Base-by-base conservation (phyloP, 2,329 filamentous ascomycete genomes). In the Aspergillus costaricaensis region DNA sequence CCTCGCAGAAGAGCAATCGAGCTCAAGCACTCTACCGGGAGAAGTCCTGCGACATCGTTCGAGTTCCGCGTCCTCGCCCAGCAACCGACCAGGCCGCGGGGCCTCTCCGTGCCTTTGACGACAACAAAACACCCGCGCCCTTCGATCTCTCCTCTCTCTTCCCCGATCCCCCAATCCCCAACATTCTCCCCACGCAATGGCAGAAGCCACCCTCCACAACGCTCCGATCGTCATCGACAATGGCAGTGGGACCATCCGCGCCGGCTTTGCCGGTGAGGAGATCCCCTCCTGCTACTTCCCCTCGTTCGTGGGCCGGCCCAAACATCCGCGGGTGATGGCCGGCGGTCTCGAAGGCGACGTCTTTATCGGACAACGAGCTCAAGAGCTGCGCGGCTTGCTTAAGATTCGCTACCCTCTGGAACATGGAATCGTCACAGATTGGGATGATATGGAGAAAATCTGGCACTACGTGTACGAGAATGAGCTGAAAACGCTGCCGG, bases 371-470 rank as follows among this genome's bases (percentile, higher is more conserved):
- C 89, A 93, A 70, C 89, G 92, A 76, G 93, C 94, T 61, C 91
- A 92, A 69, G 93, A 98, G 74, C 84, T 96, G 72, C 88, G 94
- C 72, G 95, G 95, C 3, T 82, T 99, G 63, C 84, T 99, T 69
- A 99, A 98, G 85, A 97, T 99, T 70, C 86, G 88, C 67, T 98
- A 98, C 76, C 95, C 95, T 48, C 82, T 99, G 58, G 95, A 98
- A 80, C 95, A 99, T 76, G 95, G 95, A 69, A 96, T 99, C 71
- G 95, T 99, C 65, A 99, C 95, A 68, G 92, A 99, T 78, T 99
- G 95, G 95, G 95, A 98, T 75, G 95, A 99, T 74, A 99, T 99
- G 95, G 95, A 99, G 82, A 88, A 92, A 81, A 99, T 99, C 79
- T 99, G 95, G 95, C 91, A 96, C 72, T 95, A 96, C 74, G 92